Percentiles rank a stretch among this genome's conserved stretches.
phyloP scores from a whole-genome alignment of 2,329 filamentous ascomycete species.

The Colletotrichum endophyticum region DNA sequence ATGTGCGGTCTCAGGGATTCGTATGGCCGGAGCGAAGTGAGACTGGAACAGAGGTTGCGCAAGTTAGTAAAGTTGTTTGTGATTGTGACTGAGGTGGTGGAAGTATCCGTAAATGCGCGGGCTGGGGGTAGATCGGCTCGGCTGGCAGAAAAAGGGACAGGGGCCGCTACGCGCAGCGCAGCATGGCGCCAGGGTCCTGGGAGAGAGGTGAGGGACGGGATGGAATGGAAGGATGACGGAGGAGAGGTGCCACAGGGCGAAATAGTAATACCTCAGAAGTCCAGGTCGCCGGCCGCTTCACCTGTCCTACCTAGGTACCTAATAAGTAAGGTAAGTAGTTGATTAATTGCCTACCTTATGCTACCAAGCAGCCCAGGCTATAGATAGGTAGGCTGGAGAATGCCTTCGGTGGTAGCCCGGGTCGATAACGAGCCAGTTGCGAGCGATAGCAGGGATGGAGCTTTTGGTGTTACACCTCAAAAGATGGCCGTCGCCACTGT shows the following conservation, averaged over 20 bases:
- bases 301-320: background rate
- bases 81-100: background rate
- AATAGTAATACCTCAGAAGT: background rate
- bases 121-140: background rate
- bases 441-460: constrained; percentile 16
- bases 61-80: background rate
- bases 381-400: background rate
- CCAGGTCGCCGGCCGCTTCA: background rate
- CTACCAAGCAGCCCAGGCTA: background rate
- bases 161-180: background rate
- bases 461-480: background rate
- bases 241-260: background rate
- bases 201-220: background rate
- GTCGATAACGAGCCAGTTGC: constrained; percentile 3
- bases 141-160: background rate
- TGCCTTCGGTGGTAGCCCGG: background rate
- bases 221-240: background rate
- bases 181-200: constrained; percentile 2
- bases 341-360: background rate
- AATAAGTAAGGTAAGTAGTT: background rate
- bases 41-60: constrained; percentile 2
- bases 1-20: background rate
- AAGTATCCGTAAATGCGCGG: constrained; percentile 6
- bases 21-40: background rate
- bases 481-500: background rate